Percentiles rank a stretch among this genome's conserved stretches.
Evolutionary conservation across 495 filamentous ascomycete species (phyloP).

Genomic region (Penicillium cinerascens): DNA sequence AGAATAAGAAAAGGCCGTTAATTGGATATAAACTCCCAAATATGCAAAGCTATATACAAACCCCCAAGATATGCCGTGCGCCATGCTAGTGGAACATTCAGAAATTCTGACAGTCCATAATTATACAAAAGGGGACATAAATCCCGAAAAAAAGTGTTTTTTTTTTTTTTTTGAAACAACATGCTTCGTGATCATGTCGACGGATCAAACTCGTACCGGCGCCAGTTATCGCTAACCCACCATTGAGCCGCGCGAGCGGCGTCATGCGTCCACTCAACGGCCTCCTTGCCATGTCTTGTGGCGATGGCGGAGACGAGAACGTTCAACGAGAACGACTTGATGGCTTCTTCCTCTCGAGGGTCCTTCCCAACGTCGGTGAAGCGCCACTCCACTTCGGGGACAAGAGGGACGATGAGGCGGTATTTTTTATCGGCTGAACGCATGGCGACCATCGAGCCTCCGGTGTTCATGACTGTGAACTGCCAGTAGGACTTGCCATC

Average conservation of each 20-base stretch:
- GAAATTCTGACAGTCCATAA: slow-evolving; percentile 3
- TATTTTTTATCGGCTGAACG: slow-evolving; percentile 37
- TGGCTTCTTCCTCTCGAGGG: slow-evolving; percentile 30
- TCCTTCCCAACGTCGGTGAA: slow-evolving; percentile 37
- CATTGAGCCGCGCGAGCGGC: slow-evolving; percentile 36
- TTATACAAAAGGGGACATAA: slow-evolving; percentile 5
- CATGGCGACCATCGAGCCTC: slow-evolving; percentile 39
- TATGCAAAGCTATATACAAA: slow-evolving; percentile 10
- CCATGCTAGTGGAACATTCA: slow-evolving; percentile 14
- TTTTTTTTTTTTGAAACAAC: background rate
- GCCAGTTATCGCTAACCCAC: slow-evolving; percentile 36
- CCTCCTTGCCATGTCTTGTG: slow-evolving; percentile 31
- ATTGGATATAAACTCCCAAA: background rate
- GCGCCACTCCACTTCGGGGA: slow-evolving; percentile 33
- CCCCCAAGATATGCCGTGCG: slow-evolving; percentile 12
- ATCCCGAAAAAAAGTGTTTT: background rate
- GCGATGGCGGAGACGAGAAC: slow-evolving; percentile 25
- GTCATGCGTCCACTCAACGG: slow-evolving; percentile 34
- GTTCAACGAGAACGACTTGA: slow-evolving; percentile 32
- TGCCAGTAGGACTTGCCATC: slow-evolving; percentile 40
- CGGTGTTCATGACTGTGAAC: slow-evolving; percentile 46
- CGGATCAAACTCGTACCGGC: slow-evolving; percentile 15
- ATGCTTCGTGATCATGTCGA: background rate
- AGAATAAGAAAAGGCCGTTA: background rate
- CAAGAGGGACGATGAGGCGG: slow-evolving; percentile 40